phyloP scores from a whole-genome alignment of 2,329 filamentous ascomycete species.

The Monilinia polystroma region DNA sequence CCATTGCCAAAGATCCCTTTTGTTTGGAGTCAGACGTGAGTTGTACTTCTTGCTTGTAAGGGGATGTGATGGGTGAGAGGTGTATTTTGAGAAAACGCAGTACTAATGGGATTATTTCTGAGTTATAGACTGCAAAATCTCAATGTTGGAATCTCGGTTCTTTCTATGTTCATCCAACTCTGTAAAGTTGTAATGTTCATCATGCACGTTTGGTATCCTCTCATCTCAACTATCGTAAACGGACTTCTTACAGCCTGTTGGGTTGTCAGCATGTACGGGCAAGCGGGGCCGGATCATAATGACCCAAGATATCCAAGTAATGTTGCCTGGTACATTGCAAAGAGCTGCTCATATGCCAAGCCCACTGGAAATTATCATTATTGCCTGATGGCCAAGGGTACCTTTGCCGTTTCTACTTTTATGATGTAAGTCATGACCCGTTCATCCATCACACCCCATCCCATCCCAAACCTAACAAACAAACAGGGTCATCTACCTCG shows the following conservation, averaged over 20 bases:
- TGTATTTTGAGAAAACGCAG: background rate
- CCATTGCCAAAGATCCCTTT: constrained; percentile 62
- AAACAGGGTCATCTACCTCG: constrained; percentile 57
- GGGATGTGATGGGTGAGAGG: background rate
- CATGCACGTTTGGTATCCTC: constrained; percentile 68
- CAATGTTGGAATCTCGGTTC: constrained; percentile 73
- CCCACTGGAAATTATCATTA: constrained; percentile 54
- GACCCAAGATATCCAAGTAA: constrained; percentile 62
- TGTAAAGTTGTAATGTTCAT: constrained; percentile 68
- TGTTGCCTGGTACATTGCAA: constrained; percentile 72
- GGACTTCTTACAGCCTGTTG: constrained; percentile 60
- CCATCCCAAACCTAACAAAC: constrained; percentile 12
- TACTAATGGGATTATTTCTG: constrained; percentile 21
- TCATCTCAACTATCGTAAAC: constrained; percentile 61
- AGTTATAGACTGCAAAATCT: constrained; percentile 65
- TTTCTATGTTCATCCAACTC: constrained; percentile 74
- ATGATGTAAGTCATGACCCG: constrained; percentile 60
- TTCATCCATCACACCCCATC: background rate
- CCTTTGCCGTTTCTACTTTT: constrained; percentile 62
- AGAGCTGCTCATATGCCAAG: constrained; percentile 63
- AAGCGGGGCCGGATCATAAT: constrained; percentile 70
- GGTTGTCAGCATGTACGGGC: constrained; percentile 64
- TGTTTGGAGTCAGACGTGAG: constrained; percentile 72
- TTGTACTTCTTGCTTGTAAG: constrained; percentile 30
- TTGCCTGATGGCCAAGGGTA: constrained; percentile 67